Evolutionary conservation across 805 yeast genomes (phyloP).

Genomic region (Myxozyma kluyveri): DNA sequence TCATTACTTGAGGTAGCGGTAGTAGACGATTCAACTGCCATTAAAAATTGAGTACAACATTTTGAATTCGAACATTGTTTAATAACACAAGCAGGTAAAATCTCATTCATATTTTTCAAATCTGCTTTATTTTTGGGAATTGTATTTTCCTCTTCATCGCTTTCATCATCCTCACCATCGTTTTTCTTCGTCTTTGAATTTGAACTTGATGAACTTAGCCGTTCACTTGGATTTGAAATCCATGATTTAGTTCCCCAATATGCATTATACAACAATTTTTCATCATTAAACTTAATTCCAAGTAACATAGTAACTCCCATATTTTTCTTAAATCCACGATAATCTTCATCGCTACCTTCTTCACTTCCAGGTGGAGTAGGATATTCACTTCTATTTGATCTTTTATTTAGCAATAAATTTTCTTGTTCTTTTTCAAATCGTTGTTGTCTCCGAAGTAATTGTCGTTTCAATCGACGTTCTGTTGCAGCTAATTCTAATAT

Average conservation of each 20-base stretch:
- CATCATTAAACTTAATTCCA: not conserved
- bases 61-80: conserved; percentile 11
- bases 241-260: conserved; percentile 22
- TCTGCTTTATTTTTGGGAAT: not conserved
- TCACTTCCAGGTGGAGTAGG: conserved; percentile 13
- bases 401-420: no score
- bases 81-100: conserved; percentile 6
- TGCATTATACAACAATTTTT: conserved; percentile 15
- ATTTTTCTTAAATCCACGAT: not conserved
- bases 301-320: not conserved
- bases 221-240: no score
- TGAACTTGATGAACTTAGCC: no score
- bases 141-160: not conserved
- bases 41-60: conserved; percentile 9
- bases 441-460: not conserved
- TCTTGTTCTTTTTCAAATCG: not conserved
- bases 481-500: not conserved
- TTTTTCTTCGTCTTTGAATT: no score
- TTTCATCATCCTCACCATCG: not conserved
- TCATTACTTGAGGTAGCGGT: no score
- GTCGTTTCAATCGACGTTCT: not conserved
- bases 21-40: no score
- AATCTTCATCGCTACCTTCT: conserved; percentile 6
- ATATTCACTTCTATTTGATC: no score
- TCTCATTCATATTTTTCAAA: not conserved